Conservation (phyloP, 2,329 filamentous ascomycete genomes). For the Didymella pomorum region DNA sequence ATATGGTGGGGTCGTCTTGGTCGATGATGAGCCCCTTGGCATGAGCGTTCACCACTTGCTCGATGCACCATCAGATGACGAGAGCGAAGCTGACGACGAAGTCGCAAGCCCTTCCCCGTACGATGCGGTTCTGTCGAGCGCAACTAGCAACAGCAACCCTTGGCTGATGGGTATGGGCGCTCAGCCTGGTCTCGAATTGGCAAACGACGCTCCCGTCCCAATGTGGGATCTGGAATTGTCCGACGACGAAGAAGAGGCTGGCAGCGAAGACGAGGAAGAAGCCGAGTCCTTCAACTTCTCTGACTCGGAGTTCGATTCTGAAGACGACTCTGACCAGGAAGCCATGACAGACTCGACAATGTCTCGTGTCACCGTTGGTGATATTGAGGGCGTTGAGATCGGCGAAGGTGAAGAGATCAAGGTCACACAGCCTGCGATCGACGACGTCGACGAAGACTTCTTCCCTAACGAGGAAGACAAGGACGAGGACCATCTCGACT, state of each 20-base stretch:
- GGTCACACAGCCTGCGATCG: constrained; percentile 89
- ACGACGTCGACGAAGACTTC: constrained; percentile 84
- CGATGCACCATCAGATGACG: constrained; percentile 67
- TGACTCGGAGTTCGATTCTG: constrained; percentile 62
- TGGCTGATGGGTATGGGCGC: constrained; percentile 50
- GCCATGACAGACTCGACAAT: constrained; percentile 40
- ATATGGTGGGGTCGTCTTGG: constrained; percentile 84
- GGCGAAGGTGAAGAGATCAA: constrained; percentile 79
- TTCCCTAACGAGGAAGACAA: constrained; percentile 79
- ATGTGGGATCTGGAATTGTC: constrained; percentile 60
- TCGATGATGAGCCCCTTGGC: constrained; percentile 85
- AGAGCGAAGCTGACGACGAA: constrained; percentile 55
- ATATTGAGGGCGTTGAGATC: constrained; percentile 78
- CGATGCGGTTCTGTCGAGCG: constrained; percentile 55
- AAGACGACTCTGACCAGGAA: constrained; percentile 42
- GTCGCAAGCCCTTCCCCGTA: constrained; percentile 38
- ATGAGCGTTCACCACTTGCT: constrained; percentile 99
- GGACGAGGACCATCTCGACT: constrained; percentile 79
- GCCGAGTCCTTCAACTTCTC: constrained; percentile 58
- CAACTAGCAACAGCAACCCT: constrained; percentile 41
- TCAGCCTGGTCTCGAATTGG: constrained; percentile 45
- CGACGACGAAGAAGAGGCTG: constrained; percentile 61
- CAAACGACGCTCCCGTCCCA: constrained; percentile 35
- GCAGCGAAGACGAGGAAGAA: constrained; percentile 50
- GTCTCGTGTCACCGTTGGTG: constrained; percentile 59